Percentiles rank a stretch among this genome's conserved stretches.
Evolutionary conservation across 306 rosid species (phyloP).

Genomic region (Trifolium subterraneum): DNA sequence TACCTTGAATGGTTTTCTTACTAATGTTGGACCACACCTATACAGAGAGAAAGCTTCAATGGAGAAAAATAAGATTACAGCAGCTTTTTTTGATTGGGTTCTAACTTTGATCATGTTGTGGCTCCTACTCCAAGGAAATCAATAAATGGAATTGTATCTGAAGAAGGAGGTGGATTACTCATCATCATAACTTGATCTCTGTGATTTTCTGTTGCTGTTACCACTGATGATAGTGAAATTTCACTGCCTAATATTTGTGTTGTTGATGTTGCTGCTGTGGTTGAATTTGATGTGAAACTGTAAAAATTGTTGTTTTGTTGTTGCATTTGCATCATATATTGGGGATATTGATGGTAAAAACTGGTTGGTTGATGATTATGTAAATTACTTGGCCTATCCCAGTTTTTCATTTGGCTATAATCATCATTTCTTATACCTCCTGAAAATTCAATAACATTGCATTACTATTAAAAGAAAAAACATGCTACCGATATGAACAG

Average conservation of each 20-base stretch:
- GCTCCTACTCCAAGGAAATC: slow-evolving; percentile 99
- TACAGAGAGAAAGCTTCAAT: slow-evolving; percentile 48
- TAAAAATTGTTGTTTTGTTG: slow-evolving; percentile 2
- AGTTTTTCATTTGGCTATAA: slow-evolving; percentile 42
- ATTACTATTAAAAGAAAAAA: background rate
- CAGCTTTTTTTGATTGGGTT: slow-evolving; percentile 48
- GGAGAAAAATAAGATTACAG: background rate
- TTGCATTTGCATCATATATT: slow-evolving; percentile 50
- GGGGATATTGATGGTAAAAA: slow-evolving; percentile 41
- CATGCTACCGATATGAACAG: background rate
- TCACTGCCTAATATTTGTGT: slow-evolving; percentile 51
- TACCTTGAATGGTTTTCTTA: slow-evolving; percentile 61
- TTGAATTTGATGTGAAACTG: slow-evolving; percentile 48
- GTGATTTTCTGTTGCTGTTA: slow-evolving; percentile 43
- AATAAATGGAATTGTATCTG: slow-evolving; percentile 63
- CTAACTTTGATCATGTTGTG: slow-evolving; percentile 57
- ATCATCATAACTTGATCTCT: slow-evolving; percentile 38
- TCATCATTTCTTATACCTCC: slow-evolving; percentile 55
- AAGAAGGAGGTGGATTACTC: slow-evolving; percentile 30
- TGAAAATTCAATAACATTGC: slow-evolving; percentile 20
- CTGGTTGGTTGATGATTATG: slow-evolving; percentile 24
- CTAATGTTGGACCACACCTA: slow-evolving; percentile 74
- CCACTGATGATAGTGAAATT: slow-evolving; percentile 52
- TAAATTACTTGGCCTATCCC: slow-evolving; percentile 47
- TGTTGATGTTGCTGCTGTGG: slow-evolving; percentile 17